Base-by-base conservation (phyloP, 2,329 filamentous ascomycete genomes). In the Aspergillus sp. region DNA sequence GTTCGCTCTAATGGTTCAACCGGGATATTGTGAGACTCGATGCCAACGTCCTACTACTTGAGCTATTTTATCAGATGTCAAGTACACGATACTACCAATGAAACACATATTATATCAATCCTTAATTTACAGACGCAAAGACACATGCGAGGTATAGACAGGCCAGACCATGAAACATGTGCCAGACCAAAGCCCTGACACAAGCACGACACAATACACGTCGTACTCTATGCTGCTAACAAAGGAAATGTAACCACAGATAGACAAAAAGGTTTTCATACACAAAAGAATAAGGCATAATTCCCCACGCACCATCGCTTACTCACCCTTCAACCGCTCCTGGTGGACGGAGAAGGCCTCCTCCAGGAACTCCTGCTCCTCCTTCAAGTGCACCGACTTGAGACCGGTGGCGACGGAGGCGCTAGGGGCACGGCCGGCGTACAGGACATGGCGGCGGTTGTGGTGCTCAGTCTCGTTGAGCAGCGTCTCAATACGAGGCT, bases 401-500 rank as follows among this genome's bases (percentile, higher is more conserved):
- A 94, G 78, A 74, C 94, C 94, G 50, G 93, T 96, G 34, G 94
- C 94, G 21, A 97, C 93, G 59, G 88, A 93, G 14, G 94, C 93
- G 68, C 91, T 96, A 34, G 93, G 93, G 76, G 91, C 88, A 65
- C 94, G 88, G 62, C 94, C 94, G 55, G 94, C 94, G 74, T 97
- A 99, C 85, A 97, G 91, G 71, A 97, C 91, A 78, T 96, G 92
- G 70, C 89, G 86, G 77, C 95, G 87, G 79, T 97, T 93, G 77
- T 96, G 81, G 76, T 96, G 81, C 77, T 95, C 77, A 0, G 94
- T 97, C 71, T 95, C 76, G 79, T 97, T 97, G 61, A 99, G 82
- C 60, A 99, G 78, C 7, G 93, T 99, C 84, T 99, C 94, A 59
- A 99, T 91, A 69, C 94, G 88, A 29, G 94, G 94, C 78, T 99